Evolutionary conservation across 345 rosid genomes (phyloP), one percentile per base, ranked within the genome.

Genomic region (Boechera divaricarpa): DNA sequence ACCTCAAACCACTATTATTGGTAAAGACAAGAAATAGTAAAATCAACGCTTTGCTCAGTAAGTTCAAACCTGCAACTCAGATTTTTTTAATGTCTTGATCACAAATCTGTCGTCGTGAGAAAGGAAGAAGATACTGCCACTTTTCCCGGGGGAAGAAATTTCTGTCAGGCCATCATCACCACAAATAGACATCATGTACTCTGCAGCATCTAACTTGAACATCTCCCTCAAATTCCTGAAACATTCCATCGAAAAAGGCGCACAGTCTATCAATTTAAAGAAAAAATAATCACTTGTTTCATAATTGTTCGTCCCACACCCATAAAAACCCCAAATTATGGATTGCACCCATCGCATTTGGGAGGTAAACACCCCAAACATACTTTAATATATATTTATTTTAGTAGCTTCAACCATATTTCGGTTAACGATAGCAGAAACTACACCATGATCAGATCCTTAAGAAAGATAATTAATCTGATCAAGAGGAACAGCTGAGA

Each of bases 181-280:
- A 80, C 98, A 94, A 29, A 94, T 92, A 81, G 98, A 94, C 98
- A 94, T 94, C 98, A 94, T 92, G 84, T 88, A 94, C 80, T 94
- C 98, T 4, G 98, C 98, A 61, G 98, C 92, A 88, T 94, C 97
- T 81, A 94, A 82, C 85, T 88, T 89, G 86, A 94, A 94, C 98
- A 94, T 84, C 85, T 94, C 94, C 83, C 98, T 88, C 78, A 94
- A 77, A 82, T 92, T 92, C 94, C 98, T 94, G 84, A 74, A 79
- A 66, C 58, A 51, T 6, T 51, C 15, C 63, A 57, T 66, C 49
- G 13, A n/a, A 70, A 51, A n/a, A 39, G 45, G 54, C 12, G n/a
- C 12, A 70, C 67, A 64, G 4, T 44, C 16, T 21, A 21, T 21
- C 21, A 21, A 21, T 21, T 18, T 51, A 53, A 16, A 26, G 60